Base-by-base conservation (phyloP, 1,139 yeast genomes). In the Saccharomyces hybrid region DNA sequence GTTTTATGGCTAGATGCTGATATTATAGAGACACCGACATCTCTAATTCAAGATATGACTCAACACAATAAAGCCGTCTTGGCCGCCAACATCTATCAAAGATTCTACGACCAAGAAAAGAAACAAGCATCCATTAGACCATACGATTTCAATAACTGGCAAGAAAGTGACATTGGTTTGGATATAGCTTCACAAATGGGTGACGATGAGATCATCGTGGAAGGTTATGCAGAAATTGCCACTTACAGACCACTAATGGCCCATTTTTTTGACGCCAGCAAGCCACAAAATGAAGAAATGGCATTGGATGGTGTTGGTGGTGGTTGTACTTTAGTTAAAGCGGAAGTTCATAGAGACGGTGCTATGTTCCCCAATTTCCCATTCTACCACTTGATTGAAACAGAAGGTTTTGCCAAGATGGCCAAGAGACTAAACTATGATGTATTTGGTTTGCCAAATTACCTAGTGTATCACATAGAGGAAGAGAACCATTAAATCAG, bases 311-410 rank as follows among this genome's bases (percentile, higher is more conserved):
- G 99, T 70, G 98, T 93, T 57, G 99, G 99, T 55, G 98, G 93
- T 58, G 96, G 98, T 31, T 96, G 97, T 48, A 84, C 95, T 42
- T 71, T 93, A 73, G 99, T 93, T 38, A 89, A 91, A 70, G 96
- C 98, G 8, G 97, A 90, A 63, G 99, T 93, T 55, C 99, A 93
- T 73, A 81, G 99, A 70, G 99, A 93, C 70, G 99, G 99, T 53
- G 98, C 98, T 55, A 91, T 91, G 97, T 93, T 93, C 81, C 99
- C 99, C 19, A 88, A 95, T 46, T 93, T 93, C 81, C 95, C 99
- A 58, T 93, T 93, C 76, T 91, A 93, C 71, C 96, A 93, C 69
- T 78, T 93, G 73, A 90, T 93, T 62, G 99, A 93, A 74, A 90
- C 98, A 6, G 99, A 93, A 74, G 99, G 99, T 24, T 93, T 93